phyloP scores from a whole-genome alignment of 2,329 filamentous ascomycete genomes.

The Cercospora brassicicola region DNA sequence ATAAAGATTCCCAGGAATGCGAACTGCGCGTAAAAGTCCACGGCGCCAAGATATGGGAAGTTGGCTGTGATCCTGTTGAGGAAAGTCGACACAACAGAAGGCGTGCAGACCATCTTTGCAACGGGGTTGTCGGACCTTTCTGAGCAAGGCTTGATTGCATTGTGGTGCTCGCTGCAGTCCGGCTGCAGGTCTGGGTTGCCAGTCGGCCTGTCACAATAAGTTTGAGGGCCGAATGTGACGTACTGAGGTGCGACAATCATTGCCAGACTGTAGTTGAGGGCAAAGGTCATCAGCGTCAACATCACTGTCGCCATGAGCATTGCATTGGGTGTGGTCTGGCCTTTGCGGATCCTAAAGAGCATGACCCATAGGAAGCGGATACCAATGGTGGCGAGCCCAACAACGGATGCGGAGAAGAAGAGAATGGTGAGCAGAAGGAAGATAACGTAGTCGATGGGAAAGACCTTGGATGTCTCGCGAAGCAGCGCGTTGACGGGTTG shows the following conservation, averaged over 20 bases:
- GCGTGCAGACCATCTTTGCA: conserved; percentile 82
- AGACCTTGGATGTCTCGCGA: conserved; percentile 75
- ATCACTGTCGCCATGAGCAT: conserved; percentile 87
- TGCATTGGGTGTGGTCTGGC: conserved; percentile 86
- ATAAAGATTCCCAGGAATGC: conserved; percentile 80
- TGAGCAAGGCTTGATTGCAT: conserved; percentile 77
- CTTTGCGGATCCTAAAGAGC: conserved; percentile 86
- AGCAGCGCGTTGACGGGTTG: conserved; percentile 93
- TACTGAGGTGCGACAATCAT: conserved; percentile 97
- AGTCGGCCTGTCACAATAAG: conserved; percentile 77
- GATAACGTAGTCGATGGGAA: conserved; percentile 88
- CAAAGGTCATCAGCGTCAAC: conserved; percentile 83
- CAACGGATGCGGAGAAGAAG: conserved; percentile 84
- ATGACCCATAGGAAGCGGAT: conserved; percentile 96
- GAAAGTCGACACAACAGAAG: conserved; percentile 87
- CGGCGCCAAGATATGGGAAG: conserved; percentile 88
- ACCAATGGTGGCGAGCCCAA: conserved; percentile 80
- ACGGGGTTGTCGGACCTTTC: conserved; percentile 69
- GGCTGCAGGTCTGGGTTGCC: conserved; percentile 64
- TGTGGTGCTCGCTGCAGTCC: conserved; percentile 70
- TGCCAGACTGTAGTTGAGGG: conserved; percentile 86
- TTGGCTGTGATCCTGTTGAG: conserved; percentile 89
- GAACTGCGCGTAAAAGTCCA: conserved; percentile 97
- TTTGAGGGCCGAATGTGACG: conserved; percentile 89
- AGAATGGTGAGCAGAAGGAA: conserved; percentile 82